Evolutionary conservation across 2,329 filamentous ascomycete genomes (phyloP).

Genomic region (Xylaria sp.): DNA sequence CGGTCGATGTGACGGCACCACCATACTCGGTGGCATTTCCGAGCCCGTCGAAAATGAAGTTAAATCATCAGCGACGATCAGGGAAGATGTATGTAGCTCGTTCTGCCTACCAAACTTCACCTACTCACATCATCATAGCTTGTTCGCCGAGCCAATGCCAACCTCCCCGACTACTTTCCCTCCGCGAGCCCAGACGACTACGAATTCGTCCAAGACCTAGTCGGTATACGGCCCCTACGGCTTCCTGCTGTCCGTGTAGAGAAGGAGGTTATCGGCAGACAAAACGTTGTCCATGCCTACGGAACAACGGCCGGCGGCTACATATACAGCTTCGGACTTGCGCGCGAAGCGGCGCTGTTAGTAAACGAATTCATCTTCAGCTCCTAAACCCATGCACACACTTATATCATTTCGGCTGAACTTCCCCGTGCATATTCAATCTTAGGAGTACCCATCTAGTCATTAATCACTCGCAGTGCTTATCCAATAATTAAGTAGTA

Average conservation of each 20-base stretch:
- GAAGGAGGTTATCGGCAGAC: conserved; percentile 11
- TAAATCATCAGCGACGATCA: conserved; percentile 10
- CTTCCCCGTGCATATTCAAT: no score
- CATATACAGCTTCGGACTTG: conserved; percentile 19
- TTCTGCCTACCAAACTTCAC: not conserved
- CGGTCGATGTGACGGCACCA: conserved; percentile 12
- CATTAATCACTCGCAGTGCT: no score
- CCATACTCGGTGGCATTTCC: conserved; percentile 16
- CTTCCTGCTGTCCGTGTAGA: conserved; percentile 6
- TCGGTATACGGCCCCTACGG: conserved; percentile 8
- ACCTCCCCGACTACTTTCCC: conserved; percentile 11
- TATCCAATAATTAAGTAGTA: no score
- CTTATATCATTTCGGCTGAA: not conserved
- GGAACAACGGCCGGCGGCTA: conserved; percentile 18
- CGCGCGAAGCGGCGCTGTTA: conserved; percentile 4
- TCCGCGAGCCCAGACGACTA: conserved; percentile 7
- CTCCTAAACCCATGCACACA: not conserved
- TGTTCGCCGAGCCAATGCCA: conserved; percentile 19
- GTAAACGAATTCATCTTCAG: conserved; percentile 20
- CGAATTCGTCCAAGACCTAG: conserved; percentile 13
- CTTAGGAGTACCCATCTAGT: no score
- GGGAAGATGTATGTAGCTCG: conserved; percentile 3
- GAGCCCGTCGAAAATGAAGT: conserved; percentile 7
- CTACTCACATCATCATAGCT: conserved; percentile 9
- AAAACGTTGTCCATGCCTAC: conserved; percentile 18